Conservation (phyloP, 495 filamentous ascomycete species). For the Eremomyces bilateralis region DNA sequence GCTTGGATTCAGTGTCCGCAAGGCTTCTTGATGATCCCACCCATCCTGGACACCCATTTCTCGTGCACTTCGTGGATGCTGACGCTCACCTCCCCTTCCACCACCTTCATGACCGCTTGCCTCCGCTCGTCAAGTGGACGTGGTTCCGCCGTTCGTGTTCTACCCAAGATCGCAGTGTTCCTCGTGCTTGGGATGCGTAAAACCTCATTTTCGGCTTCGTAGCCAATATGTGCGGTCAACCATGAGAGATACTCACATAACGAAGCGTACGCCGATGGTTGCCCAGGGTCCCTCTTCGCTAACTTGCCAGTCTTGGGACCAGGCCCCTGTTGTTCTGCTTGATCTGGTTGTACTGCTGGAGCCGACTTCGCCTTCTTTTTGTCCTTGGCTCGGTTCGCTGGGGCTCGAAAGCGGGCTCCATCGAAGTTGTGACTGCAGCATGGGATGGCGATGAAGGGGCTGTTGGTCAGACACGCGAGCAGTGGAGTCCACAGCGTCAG, state of each 20-base stretch:
- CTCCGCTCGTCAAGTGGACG: neutral
- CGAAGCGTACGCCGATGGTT: conserved; percentile 43
- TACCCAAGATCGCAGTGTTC: conserved; percentile 58
- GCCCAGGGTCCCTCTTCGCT: conserved; percentile 4
- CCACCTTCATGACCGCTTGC: neutral
- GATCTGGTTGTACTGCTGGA: conserved; percentile 8
- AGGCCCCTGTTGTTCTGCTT: conserved; percentile 8
- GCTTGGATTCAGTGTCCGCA: too few relatives aligned
- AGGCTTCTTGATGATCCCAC: too few relatives aligned
- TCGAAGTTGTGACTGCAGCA: conserved; percentile 82
- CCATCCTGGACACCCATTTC: too few relatives aligned
- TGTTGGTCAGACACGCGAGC: conserved; percentile 49
- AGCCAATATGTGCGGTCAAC: conserved; percentile 50
- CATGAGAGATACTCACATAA: conserved; percentile 46
- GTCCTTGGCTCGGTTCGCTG: neutral
- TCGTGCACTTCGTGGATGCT: too few relatives aligned
- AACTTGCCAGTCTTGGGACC: neutral
- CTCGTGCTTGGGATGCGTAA: conserved; percentile 77
- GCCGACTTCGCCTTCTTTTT: neutral
- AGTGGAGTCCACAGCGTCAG: conserved; percentile 90
- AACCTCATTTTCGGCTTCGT: conserved; percentile 54
- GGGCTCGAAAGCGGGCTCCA: conserved; percentile 49
- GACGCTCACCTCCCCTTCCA: neutral
- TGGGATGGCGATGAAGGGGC: conserved; percentile 75
- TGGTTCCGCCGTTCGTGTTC: conserved; percentile 2